Base-by-base conservation (phyloP, 768 basidiomycete genomes). In the Antrodiella citrinella region DNA sequence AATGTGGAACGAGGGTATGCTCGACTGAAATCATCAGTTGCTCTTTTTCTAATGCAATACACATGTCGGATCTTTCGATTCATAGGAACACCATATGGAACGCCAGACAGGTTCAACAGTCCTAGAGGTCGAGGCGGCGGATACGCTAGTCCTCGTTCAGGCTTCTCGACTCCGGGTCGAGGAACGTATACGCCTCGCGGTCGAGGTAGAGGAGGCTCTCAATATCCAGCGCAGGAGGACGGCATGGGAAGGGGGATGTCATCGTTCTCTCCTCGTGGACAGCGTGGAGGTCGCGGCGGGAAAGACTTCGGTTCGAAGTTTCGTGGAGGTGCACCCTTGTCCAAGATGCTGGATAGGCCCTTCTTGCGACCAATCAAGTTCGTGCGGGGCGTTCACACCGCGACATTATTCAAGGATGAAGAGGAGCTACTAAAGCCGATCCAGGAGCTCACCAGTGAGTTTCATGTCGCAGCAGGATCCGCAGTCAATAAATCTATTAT, bases 311-410 rank as follows among this genome's bases (percentile, higher is more conserved):
- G 46, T 10, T 64, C 63, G 26, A 70, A 65, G 57, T 54, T 67
- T 18, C 62, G 67, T 10, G 57, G 63, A n/a, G 70, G 73, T 43
- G 73, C 73, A 2, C 69, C 81, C 3, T 66, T 84, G 15, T 84
- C 84, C 1, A 72, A 69, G 20, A 58, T 82, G 40, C 67, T 86
- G 5, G 76, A 80, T 35, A 67, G 87, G 23, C 86, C 84, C 1
- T 67, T 80, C 0, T 69, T 90, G 15, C 69, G 71, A n/a, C 88
- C 87, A 0, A 68, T 91, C 55, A 66, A 67, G 11, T 91, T 91
- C 55, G 85, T 91, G 11, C 79, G 70, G 15, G 79, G 84, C 0
- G 69, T 72, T 10, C 47, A 73, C 40, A 78, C 75, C 1, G 67
- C 75, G 48, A 63, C 74, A 59, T 49, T 73, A 70, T 67, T 91